Base-by-base conservation (phyloP, 306 rosid genomes). In the Quercus variabilis region DNA sequence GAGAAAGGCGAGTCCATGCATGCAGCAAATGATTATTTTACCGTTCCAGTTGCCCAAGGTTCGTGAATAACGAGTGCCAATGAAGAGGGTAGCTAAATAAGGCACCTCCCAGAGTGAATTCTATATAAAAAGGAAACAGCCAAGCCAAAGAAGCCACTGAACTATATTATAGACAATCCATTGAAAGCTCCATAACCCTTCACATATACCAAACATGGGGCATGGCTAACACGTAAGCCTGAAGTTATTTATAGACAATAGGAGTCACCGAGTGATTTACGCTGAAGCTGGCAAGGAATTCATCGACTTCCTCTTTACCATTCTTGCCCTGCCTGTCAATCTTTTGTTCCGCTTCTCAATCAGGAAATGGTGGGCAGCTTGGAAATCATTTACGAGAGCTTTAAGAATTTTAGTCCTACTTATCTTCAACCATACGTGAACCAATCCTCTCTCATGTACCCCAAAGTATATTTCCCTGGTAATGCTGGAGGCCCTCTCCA, bases 271-370 rank as follows among this genome's bases (percentile, higher is more conserved):
- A 1, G 62, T 56, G 26, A 23, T 56, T 3, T 56, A 19, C 2
- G 62, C 62, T 8, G 83, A 62, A 62, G 69, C 33, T 25, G 59
- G 41, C 19, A 77, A 74, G 46, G 74, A 54, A 31, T 69, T 81
- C 4, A 55, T 55, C 2, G 78, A 84, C 38, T 80, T 84, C 41
- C 85, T 84, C 11, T 77, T 77, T 60, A 13, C 17, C 6, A 52
- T 78, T 14, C 28, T 77, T 1, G 18, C 83, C 7, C 41, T 81
- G 54, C 76, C 76, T 0, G 15, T 78, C 3, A 72, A 38, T 60
- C 81, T 17, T 41, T 79, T 1, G 41, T 55, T 8, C 28, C 63
- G 4, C 52, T 60, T 1, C 62, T 78, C n/a, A 58, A 60, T 0
- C 19, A 55, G 14, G 71, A 18, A 18, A 60, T 75, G 78, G 64